phyloP scores from a whole-genome alignment of 1,284 basidiomycete genomes.

The Ustilago bromivora region DNA sequence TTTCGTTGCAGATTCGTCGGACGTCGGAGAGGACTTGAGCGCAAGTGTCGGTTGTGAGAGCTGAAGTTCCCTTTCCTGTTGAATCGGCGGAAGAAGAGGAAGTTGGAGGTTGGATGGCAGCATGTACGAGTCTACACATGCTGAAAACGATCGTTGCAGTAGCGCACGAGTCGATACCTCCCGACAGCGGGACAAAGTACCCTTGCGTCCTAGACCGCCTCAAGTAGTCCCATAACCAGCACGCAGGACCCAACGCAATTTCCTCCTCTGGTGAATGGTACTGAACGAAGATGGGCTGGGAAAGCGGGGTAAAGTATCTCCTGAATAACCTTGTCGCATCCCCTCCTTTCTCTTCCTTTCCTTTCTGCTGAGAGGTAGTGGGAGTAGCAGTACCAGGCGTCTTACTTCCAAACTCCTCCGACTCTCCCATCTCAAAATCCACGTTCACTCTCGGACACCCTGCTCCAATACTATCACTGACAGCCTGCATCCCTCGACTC shows the following conservation, averaged over 20 bases:
- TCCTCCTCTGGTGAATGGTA: constrained; percentile 95
- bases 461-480: constrained; percentile 64
- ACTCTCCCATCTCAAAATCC: constrained; percentile 71
- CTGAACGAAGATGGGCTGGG: constrained; percentile 73
- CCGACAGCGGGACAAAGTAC: constrained; percentile 94
- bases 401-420: constrained; percentile 65
- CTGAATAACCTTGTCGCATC: constrained; percentile 29
- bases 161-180: constrained; percentile 97
- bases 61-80: constrained; percentile 2
- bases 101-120: constrained; percentile 72
- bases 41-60: constrained; percentile 73
- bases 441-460: constrained; percentile 76
- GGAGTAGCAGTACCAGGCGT: constrained; percentile 42
- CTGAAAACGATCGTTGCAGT: constrained; percentile 94
- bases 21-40: constrained; percentile 90
- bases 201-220: constrained; percentile 92
- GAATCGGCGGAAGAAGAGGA: not conserved
- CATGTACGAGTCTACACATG: constrained; percentile 90
- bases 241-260: constrained; percentile 97
- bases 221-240: constrained; percentile 99
- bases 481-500: constrained; percentile 90
- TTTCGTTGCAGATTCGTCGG: constrained; percentile 85
- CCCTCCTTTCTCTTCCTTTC: not conserved
- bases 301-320: constrained; percentile 43
- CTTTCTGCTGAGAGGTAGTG: not conserved